Base-by-base conservation (phyloP, 1,284 basidiomycete species). In the Apiotrichum siamense region DNA sequence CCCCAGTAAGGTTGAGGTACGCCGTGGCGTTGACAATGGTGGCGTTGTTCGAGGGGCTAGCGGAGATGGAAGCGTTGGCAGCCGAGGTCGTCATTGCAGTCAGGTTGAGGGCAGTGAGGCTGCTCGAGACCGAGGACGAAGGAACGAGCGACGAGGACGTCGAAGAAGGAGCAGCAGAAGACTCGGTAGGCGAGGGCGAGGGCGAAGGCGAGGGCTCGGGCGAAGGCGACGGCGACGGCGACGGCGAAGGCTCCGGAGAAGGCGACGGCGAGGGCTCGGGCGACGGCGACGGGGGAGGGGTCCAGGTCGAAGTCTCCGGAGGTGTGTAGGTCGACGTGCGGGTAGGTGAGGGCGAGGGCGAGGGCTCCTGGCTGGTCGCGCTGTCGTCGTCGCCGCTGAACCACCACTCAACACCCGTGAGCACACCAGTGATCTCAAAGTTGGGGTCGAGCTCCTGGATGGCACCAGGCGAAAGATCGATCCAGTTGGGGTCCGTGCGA, bases 401-500 rank as follows among this genome's bases (percentile, higher is more conserved):
- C 27, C 40, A 35, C 40, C 24, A 44, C 41, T 42, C 44, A 12
- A 25, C 18, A 17, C 35, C 45, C 20, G 24, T 15, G 20, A 52
- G 42, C 41, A 39, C 27, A 18, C 50, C 50, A 23, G 40, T 39
- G 2, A 0, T 2, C 20, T 27, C 27, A 29, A 48, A 52, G 50
- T 52, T 39, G 27, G 40, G 3, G 41, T 47, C 50, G 20, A 52
- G 45, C 11, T n/a, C n/a, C 1, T 9, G 10, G 27, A 48, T 48
- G 18, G 50, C 50, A 27, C 50, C 50, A 24, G 50, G 50, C 23
- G 50, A 52, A 0, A 52, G 50, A 45, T 52, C 50, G n/a, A 52
- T 52, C 26, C 17, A 29, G 25, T 47, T 17, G 40, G 37, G 31
- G 11, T n/a, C 12, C 3, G 37, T 33, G 24, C 49, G 46, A 15